Evolutionary conservation across 345 rosid genomes (phyloP), one percentile per base, ranked within the genome.

Genomic region (Aurinia saxatilis): DNA sequence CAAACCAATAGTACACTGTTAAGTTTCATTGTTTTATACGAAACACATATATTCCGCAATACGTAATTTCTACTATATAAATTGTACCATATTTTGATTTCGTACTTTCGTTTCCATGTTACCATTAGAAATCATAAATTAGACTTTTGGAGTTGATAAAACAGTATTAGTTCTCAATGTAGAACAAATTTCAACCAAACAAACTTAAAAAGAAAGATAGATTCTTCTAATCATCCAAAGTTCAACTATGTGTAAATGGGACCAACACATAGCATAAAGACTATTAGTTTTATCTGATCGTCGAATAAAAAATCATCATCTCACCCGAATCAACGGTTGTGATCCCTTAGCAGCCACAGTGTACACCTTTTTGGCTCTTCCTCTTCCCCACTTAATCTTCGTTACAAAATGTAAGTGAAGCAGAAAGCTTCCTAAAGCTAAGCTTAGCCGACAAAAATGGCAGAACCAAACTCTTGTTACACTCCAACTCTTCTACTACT

Each of bases 371-470:
- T 23, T 23, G 27, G 27, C 27, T 23, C 17, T 52, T 42, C n/a
- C 38, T n/a, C n/a, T n/a, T n/a, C n/a, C n/a, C 53, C 53, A 41
- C 53, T 25, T 17, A 17, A 36, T 45, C 62, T 37, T 52, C 55
- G 27, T 44, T 52, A n/a, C n/a, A 44, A 33, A 31, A 16, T 44
- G 60, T 35, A 18, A 51, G 48, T 60, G 60, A 52, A 61, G 56
- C 61, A 69, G 54, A 50, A 54, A 46, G 50, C 68, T 53, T 52
- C 23, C 5, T 31, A 31, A 36, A 60, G 67, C 50, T 52, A n/a
- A n/a, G n/a, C n/a, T n/a, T 36, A 37, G 42, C 73, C 63, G 27
- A 69, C 68, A 46, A 69, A 52, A 69, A 69, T 69, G 73, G 68
- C 68, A 54, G 56, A 45, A 45, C 56, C 37, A 21, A 29, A 52